Conservation (phyloP, 176 grass and related monocot species). For the Avena atlantica region DNA sequence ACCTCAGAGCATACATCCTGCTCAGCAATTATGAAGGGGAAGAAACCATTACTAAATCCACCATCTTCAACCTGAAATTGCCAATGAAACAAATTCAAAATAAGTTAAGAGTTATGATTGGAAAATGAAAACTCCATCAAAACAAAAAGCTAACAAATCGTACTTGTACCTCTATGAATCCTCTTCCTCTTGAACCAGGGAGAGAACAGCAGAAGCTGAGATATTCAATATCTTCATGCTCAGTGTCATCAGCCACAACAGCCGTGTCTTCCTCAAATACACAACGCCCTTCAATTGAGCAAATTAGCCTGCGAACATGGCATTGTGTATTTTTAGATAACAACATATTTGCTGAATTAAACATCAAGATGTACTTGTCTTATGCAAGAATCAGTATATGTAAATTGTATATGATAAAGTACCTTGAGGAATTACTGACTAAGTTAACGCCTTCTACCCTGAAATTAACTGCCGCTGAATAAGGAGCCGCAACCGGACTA, state of each 20-base stretch:
- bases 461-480: slow-evolving; percentile 65
- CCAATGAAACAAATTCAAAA: background rate
- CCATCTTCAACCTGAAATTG: slow-evolving; percentile 81
- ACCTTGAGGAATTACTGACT: slow-evolving; percentile 71
- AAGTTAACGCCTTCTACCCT: slow-evolving; percentile 80
- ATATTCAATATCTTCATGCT: slow-evolving; percentile 50
- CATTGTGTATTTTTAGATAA: slow-evolving; percentile 19
- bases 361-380: slow-evolving; percentile 12
- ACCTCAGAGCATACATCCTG: slow-evolving; percentile 92
- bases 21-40: slow-evolving; percentile 97
- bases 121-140: slow-evolving; percentile 28
- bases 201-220: slow-evolving; percentile 78
- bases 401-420: slow-evolving; percentile 37
- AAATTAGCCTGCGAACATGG: slow-evolving; percentile 72
- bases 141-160: slow-evolving; percentile 25
- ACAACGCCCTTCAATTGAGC: slow-evolving; percentile 79
- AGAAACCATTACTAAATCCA: slow-evolving; percentile 86
- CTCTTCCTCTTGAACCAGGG: slow-evolving; percentile 84
- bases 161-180: slow-evolving; percentile 88
- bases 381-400: slow-evolving; percentile 12
- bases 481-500: slow-evolving; percentile 80
- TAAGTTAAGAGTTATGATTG: slow-evolving; percentile 16
- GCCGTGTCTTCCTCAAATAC: slow-evolving; percentile 74
- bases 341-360: slow-evolving; percentile 16
- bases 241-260: slow-evolving; percentile 44